Evolutionary conservation across 1,284 basidiomycete genomes (phyloP).

Genomic region (Ceratobasidium sp.): DNA sequence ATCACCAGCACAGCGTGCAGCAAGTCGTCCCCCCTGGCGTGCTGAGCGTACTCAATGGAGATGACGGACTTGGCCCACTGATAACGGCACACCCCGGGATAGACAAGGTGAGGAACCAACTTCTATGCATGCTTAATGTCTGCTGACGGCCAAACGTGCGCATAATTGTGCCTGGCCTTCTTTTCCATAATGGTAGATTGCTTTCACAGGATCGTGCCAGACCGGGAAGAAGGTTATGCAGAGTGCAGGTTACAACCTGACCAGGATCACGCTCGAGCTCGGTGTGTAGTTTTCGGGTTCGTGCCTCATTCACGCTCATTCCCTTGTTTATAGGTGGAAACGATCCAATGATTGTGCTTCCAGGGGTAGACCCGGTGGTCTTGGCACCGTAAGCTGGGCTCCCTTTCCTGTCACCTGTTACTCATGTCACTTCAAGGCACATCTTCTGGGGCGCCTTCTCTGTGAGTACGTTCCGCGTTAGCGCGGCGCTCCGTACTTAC

Average conservation of each 20-base stretch:
- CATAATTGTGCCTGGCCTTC: neutral
- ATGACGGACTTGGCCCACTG: slow-evolving; percentile 86
- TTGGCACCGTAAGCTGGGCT: slow-evolving; percentile 27
- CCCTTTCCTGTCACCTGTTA: neutral
- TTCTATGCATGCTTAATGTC: neutral
- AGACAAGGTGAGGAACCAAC: slow-evolving; percentile 66
- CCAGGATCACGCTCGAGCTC: slow-evolving; percentile 85
- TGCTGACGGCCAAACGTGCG: neutral
- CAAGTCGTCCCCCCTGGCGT: slow-evolving; percentile 89
- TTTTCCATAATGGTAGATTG: slow-evolving; percentile 50
- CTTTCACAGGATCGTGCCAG: slow-evolving; percentile 67
- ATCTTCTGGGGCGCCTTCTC: slow-evolving; percentile 39
- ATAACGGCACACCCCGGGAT: slow-evolving; percentile 80
- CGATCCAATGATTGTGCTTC: slow-evolving; percentile 36
- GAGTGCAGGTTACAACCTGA: slow-evolving; percentile 62
- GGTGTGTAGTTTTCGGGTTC: neutral
- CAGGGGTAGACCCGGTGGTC: slow-evolving; percentile 12
- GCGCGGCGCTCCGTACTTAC: neutral
- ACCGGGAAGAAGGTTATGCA: slow-evolving; percentile 89
- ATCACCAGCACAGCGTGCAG: slow-evolving; percentile 3
- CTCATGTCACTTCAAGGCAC: neutral
- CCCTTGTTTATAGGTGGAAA: slow-evolving; percentile 24
- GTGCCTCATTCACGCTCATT: neutral
- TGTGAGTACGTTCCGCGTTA: neutral
- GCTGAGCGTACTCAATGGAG: slow-evolving; percentile 87